Evolutionary conservation across 1,139 yeast genomes (phyloP), one percentile per base, ranked within the genome.

Genomic region (Scheffersomyces segobiensis): DNA sequence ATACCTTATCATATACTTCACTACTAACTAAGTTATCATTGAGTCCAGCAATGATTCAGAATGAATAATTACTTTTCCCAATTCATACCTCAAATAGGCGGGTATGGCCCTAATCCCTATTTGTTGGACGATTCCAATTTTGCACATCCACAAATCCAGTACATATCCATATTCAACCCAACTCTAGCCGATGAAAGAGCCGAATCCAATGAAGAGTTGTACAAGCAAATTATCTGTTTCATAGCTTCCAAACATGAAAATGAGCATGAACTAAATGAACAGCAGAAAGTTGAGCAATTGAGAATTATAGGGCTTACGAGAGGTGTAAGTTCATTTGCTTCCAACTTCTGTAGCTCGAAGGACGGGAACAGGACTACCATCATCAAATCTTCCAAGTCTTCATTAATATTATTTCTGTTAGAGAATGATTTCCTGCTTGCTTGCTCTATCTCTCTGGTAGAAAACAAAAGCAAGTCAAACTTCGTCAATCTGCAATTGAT

Each of bases 271-370:
- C 5, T 48, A 20, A 17, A 21, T 20, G 50, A 5, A 48, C 17
- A 48, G 5, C 50, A 49, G 54, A 59, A 61, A 53, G 63, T 65
- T 17, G 75, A 75, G 52, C 76, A 76, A 57, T 58, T 78, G 50
- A 68, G 74, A 53, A 62, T 75, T 5, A 63, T 79, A 18, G 83
- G 83, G 0, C 64, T 79, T 21, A 67, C 79, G 8, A 72, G 79
- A 57, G 84, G 83, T 0, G 69, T 79, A 3, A 71, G 68, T 52
- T 73, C 75, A 12, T 69, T 77, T 57, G 69, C 69, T 3, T 59
- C 52, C 53, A 70, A 62, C 52, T 74, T 70, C 62, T 61, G 58
- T 20, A 52, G 55, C 5, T 57, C 53, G n/a, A 50, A 57, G 4
- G 32, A 48, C 8, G 55, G 56, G 8, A 26, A 32, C 46, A 56